Evolutionary conservation across 2,329 filamentous ascomycete genomes (phyloP), one percentile per base, ranked within the genome.

Genomic region (Hymenoscyphus repandus): DNA sequence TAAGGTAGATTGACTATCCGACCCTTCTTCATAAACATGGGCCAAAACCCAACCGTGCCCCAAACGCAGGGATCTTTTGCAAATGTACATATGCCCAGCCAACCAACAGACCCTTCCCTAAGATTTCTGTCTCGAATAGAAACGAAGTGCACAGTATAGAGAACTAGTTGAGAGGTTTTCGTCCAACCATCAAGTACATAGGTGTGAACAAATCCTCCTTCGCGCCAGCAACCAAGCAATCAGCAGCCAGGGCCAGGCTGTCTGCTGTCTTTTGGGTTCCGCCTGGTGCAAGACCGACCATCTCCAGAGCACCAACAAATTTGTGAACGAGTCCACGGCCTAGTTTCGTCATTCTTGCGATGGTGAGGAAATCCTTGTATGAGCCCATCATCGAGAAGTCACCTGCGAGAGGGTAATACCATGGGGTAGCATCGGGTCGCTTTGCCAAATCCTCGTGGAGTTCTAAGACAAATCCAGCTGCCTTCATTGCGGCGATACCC

Each of bases 121-220:
- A 40, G 10, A 3, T 20, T 40, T 11, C 13, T 5, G 17, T 20
- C 38, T 17, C 10, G 17, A 27, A 27, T 27, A 40, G 38, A 40
- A 40, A 40, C 38, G 38, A 40, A 40, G 13, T n/a, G 5, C 10
- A n/a, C 13, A 40, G 17, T 17, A 17, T 11, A 40, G n/a, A n/a
- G 4, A 3, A 34, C 31, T 49, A 51, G 11, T 49, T 51, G 27
- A 56, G 40, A 44, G 92, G 90, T 78, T 96, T 96, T 72, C 88
- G 83, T 54, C 83, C 92, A 53, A 96, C 82, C 89, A 96, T 96
- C 66, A 97, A 76, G 74, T 96, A 96, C 92, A 97, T 97, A 50
- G 92, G 92, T 1, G 92, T 97, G 73, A 97, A 97, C n/a, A 97
- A 79, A 70, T 95, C 88, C 74, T 91, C 78, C 69, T 83, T 81